Evolutionary conservation across 768 basidiomycete genomes (phyloP).

Genomic region (Nidularia pulvinata): DNA sequence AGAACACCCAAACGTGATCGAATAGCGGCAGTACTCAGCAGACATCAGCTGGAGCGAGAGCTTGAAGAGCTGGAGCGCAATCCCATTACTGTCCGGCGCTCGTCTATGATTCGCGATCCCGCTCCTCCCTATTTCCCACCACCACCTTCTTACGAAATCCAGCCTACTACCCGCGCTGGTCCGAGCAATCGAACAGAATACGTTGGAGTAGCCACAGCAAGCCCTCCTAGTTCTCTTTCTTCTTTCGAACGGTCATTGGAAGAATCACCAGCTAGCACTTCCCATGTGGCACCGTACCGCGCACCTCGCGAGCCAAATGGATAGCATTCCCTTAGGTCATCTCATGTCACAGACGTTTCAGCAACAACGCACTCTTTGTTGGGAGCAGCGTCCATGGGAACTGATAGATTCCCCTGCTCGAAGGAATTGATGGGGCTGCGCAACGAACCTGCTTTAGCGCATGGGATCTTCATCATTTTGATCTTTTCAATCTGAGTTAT

Average conservation of each 20-base stretch:
- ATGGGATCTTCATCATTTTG: too few relatives aligned
- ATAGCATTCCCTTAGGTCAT: neutral
- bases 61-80: constrained; percentile 45
- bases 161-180: neutral
- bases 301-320: neutral
- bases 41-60: constrained; percentile 49
- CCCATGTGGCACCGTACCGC: constrained; percentile 3
- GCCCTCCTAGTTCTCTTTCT: constrained; percentile 13
- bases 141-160: constrained; percentile 40
- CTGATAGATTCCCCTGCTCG: too few relatives aligned
- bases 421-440: too few relatives aligned
- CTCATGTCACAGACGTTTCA: too few relatives aligned
- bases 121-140: constrained; percentile 54
- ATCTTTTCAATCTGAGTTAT: too few relatives aligned
- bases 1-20: constrained; percentile 45
- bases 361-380: too few relatives aligned
- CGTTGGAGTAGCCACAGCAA: constrained; percentile 6
- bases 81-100: constrained; percentile 19
- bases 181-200: constrained; percentile 7
- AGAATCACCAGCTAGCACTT: constrained; percentile 6
- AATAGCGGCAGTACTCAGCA: constrained; percentile 34
- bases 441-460: too few relatives aligned
- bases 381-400: too few relatives aligned
- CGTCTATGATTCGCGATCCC: constrained; percentile 33
- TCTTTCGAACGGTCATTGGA: neutral